Evolutionary conservation across 2,329 filamentous ascomycete species (phyloP).

Genomic region (Colletotrichum spinosum): DNA sequence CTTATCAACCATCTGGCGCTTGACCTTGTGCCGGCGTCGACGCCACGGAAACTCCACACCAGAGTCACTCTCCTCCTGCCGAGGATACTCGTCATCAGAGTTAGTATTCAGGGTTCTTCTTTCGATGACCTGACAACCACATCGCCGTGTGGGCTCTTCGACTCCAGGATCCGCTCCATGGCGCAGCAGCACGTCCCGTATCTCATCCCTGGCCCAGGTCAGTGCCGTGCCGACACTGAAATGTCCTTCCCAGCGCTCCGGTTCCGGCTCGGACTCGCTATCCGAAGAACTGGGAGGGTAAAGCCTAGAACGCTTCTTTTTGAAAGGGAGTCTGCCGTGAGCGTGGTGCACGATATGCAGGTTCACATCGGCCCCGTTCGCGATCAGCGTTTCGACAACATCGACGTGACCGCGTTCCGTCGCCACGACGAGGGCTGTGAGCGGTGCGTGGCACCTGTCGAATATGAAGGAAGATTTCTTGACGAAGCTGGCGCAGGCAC

Average conservation of each 20-base stretch:
- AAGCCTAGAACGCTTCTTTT: neutral
- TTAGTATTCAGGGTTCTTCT: neutral
- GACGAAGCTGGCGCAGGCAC: constrained; percentile 3
- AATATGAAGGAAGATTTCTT: neutral
- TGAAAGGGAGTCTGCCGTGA: constrained; percentile 8
- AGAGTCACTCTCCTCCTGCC: neutral
- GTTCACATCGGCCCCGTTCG: constrained; percentile 17
- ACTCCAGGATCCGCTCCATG: constrained; percentile 1
- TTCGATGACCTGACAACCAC: constrained; percentile 1
- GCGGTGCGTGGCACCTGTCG: constrained; percentile 1
- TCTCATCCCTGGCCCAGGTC: constrained; percentile 10
- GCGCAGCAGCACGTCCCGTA: constrained; percentile 4
- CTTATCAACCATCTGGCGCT: no score
- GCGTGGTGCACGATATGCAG: constrained; percentile 5
- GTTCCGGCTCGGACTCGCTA: neutral
- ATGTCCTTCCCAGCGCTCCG: constrained; percentile 6
- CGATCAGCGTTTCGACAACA: neutral
- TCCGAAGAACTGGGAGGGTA: constrained; percentile 5
- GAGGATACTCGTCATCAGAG: neutral
- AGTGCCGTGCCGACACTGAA: constrained; percentile 7
- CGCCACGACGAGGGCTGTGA: constrained; percentile 1
- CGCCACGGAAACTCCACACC: constrained; percentile 3
- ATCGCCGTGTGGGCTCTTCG: neutral
- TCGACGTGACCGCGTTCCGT: constrained; percentile 2
- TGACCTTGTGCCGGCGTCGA: no score